Conservation (phyloP, 2,329 filamentous ascomycete species). For the Aspergillus amoenus region DNA sequence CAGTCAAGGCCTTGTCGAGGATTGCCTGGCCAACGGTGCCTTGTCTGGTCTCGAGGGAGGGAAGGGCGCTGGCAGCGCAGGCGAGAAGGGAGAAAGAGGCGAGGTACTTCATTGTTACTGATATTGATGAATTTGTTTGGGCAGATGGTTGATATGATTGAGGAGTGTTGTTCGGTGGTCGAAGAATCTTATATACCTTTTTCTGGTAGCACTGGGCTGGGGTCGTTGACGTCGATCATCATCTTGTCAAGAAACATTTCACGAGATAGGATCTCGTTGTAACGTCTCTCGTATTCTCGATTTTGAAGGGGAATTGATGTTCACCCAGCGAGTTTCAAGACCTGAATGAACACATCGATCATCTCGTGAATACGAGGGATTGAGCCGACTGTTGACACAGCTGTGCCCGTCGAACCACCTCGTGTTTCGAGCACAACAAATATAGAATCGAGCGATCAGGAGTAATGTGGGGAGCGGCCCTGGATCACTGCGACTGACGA, state of each 20-base stretch:
- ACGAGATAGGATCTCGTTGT: neutral
- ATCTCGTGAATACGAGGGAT: neutral
- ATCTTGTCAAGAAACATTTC: neutral
- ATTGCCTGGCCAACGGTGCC: conserved; percentile 34
- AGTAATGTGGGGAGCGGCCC: neutral
- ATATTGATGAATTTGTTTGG: neutral
- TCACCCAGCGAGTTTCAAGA: neutral
- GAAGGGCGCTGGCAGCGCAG: conserved; percentile 16
- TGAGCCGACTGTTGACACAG: neutral
- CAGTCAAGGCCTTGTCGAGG: conserved; percentile 50
- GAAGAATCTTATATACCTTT: neutral
- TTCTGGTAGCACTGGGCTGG: neutral
- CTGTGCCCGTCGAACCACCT: neutral
- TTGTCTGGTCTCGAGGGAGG: too few relatives aligned
- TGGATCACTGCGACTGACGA: neutral
- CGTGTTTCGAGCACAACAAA: neutral
- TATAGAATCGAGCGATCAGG: neutral
- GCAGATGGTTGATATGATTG: neutral
- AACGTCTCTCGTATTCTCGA: neutral
- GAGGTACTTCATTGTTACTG: conserved; percentile 1
- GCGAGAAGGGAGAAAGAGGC: conserved; percentile 1
- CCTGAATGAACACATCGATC: neutral
- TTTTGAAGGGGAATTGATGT: neutral
- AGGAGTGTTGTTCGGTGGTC: too few relatives aligned
- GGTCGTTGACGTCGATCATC: neutral